phyloP scores from a whole-genome alignment of 1,284 basidiomycete species.

The Exobasidium cylindrosporum region DNA sequence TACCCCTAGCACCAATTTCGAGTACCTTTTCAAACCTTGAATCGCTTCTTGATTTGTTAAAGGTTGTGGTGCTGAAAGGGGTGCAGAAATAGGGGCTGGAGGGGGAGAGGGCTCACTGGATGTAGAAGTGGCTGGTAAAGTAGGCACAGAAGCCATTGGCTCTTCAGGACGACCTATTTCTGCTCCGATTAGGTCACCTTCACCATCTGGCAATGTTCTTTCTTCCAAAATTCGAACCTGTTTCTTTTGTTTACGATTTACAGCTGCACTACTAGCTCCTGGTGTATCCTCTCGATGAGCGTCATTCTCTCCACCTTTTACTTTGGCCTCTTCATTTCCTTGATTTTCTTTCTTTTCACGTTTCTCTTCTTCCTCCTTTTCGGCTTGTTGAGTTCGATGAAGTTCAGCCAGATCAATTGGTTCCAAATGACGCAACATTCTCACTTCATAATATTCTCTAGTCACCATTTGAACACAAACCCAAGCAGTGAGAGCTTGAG shows the following conservation, averaged over 20 bases:
- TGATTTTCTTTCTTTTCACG: conserved; percentile 1
- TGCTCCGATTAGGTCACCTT: conserved; percentile 43
- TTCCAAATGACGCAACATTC: conserved; percentile 29
- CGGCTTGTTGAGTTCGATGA: conserved; percentile 20
- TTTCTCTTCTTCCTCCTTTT: conserved; percentile 25
- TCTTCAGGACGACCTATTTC: conserved; percentile 29
- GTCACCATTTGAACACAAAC: conserved; percentile 46
- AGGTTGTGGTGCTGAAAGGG: conserved; percentile 20
- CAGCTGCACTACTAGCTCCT: conserved; percentile 1
- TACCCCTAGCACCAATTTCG: conserved; percentile 42
- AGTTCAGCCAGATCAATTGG: conserved; percentile 26
- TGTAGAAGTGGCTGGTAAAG: conserved; percentile 18
- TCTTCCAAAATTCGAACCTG: conserved; percentile 39
- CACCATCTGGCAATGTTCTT: conserved; percentile 21
- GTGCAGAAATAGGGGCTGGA: background rate
- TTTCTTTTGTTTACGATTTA: background rate
- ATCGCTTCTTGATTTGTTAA: conserved; percentile 35
- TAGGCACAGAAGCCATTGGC: conserved; percentile 8
- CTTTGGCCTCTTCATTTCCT: background rate
- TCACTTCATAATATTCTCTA: conserved; percentile 28
- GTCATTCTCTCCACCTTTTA: background rate
- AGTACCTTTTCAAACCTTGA: conserved; percentile 36
- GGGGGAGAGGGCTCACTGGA: conserved; percentile 8
- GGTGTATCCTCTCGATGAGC: background rate
- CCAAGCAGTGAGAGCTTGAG: conserved; percentile 43